phyloP scores from a whole-genome alignment of 1,139 yeast genomes.

The Hyphopichia pseudoburtonii region DNA sequence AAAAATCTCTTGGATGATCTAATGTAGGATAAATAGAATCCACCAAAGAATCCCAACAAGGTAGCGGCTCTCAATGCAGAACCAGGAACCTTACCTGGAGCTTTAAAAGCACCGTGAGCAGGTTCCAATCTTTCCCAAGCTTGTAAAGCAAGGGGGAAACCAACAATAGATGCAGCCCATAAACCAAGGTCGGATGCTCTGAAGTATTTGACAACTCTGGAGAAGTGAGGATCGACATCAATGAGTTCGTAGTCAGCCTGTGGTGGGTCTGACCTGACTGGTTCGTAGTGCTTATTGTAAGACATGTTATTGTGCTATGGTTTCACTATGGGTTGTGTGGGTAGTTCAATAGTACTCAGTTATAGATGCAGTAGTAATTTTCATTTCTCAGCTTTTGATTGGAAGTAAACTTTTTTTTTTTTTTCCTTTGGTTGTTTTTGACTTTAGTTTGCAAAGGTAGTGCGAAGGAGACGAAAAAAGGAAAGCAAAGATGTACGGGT shows the following conservation, averaged over 20 bases:
- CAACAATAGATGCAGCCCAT: conserved; percentile 68
- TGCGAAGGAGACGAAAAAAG: too few relatives aligned
- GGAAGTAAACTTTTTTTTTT: conserved; percentile 16
- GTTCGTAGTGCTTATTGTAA: conserved; percentile 39
- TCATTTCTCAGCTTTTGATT: conserved; percentile 31
- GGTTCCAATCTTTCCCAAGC: conserved; percentile 68
- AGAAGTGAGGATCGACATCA: conserved; percentile 79
- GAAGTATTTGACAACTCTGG: conserved; percentile 70
- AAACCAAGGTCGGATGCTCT: conserved; percentile 64
- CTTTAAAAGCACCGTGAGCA: conserved; percentile 57
- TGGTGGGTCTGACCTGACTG: conserved; percentile 46
- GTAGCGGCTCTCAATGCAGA: conserved; percentile 60
- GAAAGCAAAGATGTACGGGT: too few relatives aligned
- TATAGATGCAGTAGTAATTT: conserved; percentile 10
- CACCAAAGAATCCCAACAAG: conserved; percentile 66
- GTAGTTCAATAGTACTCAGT: conserved; percentile 3
- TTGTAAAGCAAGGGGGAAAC: conserved; percentile 59
- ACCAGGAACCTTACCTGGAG: conserved; percentile 53
- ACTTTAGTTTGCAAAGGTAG: too few relatives aligned
- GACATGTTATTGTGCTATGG: too few relatives aligned
- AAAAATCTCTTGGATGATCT: conserved; percentile 71
- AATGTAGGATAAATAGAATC: conserved; percentile 68
- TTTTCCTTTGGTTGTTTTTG: background rate
- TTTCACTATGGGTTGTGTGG: conserved; percentile 9
- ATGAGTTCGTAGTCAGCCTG: conserved; percentile 53